These are phyloP conservation scores for Besnoitia besnoiti DNA, from an alignment of 169 alveolate species.

Conservation along the genomic window DNA sequence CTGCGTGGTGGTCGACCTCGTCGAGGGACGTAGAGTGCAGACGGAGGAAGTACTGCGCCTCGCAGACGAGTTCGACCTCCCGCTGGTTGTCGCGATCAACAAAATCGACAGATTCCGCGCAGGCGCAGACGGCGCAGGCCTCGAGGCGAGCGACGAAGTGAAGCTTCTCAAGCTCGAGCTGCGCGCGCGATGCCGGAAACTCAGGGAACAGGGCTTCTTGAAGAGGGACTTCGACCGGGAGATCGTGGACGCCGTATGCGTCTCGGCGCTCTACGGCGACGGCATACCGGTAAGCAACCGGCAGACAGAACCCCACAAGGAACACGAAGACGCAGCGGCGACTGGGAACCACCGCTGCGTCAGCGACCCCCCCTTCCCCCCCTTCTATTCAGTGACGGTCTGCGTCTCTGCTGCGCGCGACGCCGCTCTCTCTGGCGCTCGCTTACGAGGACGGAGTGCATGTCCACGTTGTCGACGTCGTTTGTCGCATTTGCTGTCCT, in stretches of 20 bases:
- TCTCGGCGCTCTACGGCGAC: constrained; percentile 76
- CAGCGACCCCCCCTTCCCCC: too few species aligned
- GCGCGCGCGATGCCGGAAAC: constrained; percentile 65
- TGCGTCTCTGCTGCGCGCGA: too few species aligned
- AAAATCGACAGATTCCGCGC: constrained; percentile 73
- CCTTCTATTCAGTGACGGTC: too few species aligned
- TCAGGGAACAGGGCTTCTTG: constrained; percentile 74
- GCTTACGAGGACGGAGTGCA: too few species aligned
- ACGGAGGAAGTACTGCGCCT: constrained; percentile 81
- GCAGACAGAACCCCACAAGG: too few species aligned
- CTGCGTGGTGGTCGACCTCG: constrained; percentile 78
- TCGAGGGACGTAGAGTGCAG: constrained; percentile 78
- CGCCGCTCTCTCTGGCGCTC: too few species aligned
- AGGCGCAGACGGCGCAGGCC: not conserved
- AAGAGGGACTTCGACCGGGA: constrained; percentile 66
- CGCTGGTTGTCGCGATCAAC: constrained; percentile 79
- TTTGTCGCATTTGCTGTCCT: too few species aligned
- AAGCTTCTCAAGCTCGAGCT: constrained; percentile 73
- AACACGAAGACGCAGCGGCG: too few species aligned
- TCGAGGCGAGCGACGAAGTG: not conserved
- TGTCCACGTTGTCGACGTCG: too few species aligned
- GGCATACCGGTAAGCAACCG: constrained; percentile 22
- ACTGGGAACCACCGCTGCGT: too few species aligned
- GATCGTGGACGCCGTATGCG: constrained; percentile 72
- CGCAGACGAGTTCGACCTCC: constrained; percentile 80